Evolutionary conservation across 176 grass and related monocot genomes (phyloP).

Genomic region (Chrysopogon serrulatus): DNA sequence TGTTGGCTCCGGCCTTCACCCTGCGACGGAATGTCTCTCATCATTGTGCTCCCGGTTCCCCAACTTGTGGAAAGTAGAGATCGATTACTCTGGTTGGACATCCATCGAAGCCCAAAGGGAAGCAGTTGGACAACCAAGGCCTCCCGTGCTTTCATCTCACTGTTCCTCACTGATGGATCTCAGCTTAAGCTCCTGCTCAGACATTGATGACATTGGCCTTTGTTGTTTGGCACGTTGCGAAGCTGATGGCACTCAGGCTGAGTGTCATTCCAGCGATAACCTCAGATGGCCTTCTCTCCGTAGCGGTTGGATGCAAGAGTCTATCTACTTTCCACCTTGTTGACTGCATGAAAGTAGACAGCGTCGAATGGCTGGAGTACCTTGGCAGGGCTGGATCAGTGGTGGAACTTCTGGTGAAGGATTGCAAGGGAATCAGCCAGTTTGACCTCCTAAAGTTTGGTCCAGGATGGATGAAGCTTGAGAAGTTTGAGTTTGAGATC

Average conservation of each 20-base stretch:
- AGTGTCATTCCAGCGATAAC: conserved; percentile 38
- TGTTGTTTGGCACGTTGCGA: conserved; percentile 39
- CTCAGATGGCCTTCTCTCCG: conserved; percentile 42
- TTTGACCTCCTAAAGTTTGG: conserved; percentile 57
- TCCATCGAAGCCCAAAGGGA: conserved; percentile 10
- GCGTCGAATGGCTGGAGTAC: conserved; percentile 59
- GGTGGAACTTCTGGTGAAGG: conserved; percentile 52
- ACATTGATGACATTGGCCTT: conserved; percentile 49
- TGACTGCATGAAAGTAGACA: conserved; percentile 44
- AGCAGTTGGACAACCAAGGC: conserved; percentile 51
- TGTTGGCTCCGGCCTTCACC: conserved; percentile 38
- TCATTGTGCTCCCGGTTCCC: conserved; percentile 39
- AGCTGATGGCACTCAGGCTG: conserved; percentile 47
- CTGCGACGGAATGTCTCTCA: conserved; percentile 36
- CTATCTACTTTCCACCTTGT: conserved; percentile 52
- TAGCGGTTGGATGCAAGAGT: conserved; percentile 58
- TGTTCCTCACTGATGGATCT: conserved; percentile 47
- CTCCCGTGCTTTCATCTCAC: conserved; percentile 44
- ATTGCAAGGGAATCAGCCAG: conserved; percentile 50
- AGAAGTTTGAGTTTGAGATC: conserved; percentile 56
- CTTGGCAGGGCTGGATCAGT: conserved; percentile 48
- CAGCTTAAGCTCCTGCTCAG: conserved; percentile 63
- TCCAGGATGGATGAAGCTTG: conserved; percentile 51
- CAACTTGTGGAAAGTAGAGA: conserved; percentile 66
- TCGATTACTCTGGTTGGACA: conserved; percentile 60